Evolutionary conservation across 139 green algal genomes (phyloP).

Genomic region (Nannochloris sp.): DNA sequence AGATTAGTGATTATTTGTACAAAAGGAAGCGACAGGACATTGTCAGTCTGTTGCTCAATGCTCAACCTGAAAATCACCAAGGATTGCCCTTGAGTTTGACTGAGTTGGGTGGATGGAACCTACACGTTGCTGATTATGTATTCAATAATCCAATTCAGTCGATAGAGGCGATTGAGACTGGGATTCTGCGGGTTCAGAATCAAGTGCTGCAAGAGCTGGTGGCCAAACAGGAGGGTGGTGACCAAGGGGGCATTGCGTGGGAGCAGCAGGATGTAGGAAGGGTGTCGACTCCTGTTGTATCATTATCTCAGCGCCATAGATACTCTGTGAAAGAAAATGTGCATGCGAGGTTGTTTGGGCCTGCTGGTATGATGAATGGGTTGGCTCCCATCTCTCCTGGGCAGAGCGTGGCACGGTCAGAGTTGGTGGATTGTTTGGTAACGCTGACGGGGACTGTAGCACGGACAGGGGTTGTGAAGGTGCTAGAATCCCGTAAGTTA

Average conservation of each 20-base stretch:
- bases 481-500: conserved; percentile 53
- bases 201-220: conserved; percentile 4
- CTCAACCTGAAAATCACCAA: conserved; percentile 26
- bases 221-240: not conserved
- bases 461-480: conserved; percentile 54
- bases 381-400: not conserved
- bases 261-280: too few relatives aligned
- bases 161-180: conserved; percentile 33
- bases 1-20: not conserved
- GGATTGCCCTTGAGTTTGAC: conserved; percentile 35
- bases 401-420: not conserved
- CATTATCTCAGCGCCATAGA: not conserved
- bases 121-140: conserved; percentile 21
- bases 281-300: too few relatives aligned
- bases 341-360: conserved; percentile 40
- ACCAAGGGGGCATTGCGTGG: too few relatives aligned
- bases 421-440: not conserved
- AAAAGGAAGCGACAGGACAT: too few relatives aligned
- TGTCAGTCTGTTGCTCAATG: too few relatives aligned
- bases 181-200: conserved; percentile 33
- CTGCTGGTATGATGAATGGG: conserved; percentile 33
- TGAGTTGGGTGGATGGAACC: conserved; percentile 20
- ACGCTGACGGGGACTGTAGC: conserved; percentile 36
- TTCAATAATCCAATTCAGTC: conserved; percentile 14
- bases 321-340: conserved; percentile 32